phyloP scores from a whole-genome alignment of 164 flowering plant genomes.

The Euptelea pleiosperma region DNA sequence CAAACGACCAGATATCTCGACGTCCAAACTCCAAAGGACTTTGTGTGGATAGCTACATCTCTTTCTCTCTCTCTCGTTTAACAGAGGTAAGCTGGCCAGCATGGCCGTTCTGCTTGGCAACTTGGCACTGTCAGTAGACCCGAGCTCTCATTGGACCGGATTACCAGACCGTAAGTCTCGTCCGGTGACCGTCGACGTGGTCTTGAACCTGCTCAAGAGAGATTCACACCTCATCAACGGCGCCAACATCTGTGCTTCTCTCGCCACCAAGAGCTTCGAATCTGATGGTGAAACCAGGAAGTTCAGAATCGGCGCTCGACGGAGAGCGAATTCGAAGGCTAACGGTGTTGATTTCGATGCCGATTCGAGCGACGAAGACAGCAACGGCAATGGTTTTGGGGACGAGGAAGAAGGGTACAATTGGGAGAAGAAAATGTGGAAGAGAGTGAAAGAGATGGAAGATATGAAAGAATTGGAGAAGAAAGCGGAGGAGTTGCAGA shows the following conservation, averaged over 20 bases:
- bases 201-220: conserved; percentile 31
- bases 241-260: conserved; percentile 14
- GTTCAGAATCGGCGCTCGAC: conserved; percentile 23
- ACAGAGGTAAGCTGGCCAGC: background rate
- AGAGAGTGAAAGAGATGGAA: conserved; percentile 74
- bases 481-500: conserved; percentile 86
- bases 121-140: conserved; percentile 39
- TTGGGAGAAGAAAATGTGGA: conserved; percentile 78
- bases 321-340: conserved; percentile 39
- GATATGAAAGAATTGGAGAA: conserved; percentile 85
- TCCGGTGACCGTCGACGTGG: conserved; percentile 31
- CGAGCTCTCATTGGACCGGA: conserved; percentile 25
- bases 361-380: conserved; percentile 55
- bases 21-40: too few relatives aligned
- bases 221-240: conserved; percentile 18
- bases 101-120: conserved; percentile 72
- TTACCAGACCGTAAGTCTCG: conserved; percentile 42
- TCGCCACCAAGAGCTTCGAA: conserved; percentile 31
- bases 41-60: background rate
- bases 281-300: conserved; percentile 36
- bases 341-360: conserved; percentile 57
- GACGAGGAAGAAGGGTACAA: conserved; percentile 29
- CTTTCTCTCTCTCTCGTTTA: background rate
- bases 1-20: too few relatives aligned
- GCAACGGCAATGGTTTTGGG: conserved; percentile 38